These are phyloP conservation scores for Avena eriantha DNA, from an alignment of 176 grass and related monocot species.

Conservation along the genomic window DNA sequence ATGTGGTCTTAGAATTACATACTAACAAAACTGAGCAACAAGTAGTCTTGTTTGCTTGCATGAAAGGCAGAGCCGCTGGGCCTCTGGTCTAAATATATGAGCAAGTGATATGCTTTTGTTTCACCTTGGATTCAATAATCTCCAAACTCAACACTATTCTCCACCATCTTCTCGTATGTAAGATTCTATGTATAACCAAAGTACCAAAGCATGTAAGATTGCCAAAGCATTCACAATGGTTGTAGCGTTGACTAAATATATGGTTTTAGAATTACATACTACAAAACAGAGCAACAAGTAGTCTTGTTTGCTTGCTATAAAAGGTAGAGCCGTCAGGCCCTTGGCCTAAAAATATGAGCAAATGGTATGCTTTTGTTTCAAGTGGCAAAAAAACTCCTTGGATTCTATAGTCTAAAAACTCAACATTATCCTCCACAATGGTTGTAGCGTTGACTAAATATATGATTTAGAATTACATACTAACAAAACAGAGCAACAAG, in stretches of 20 bases:
- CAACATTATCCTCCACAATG: too few species aligned
- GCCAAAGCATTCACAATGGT: background rate
- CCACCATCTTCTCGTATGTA: conserved; percentile 95
- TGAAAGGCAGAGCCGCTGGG: background rate
- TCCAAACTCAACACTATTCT: conserved; percentile 93
- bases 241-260: background rate
- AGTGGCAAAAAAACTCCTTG: too few species aligned
- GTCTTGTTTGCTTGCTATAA: too few species aligned
- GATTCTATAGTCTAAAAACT: too few species aligned
- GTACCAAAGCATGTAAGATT: background rate
- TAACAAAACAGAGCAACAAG: too few species aligned
- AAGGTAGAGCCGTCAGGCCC: too few species aligned
- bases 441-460: too few species aligned
- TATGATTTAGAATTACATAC: conserved; percentile 17
- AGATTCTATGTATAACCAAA: background rate
- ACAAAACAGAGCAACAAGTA: too few species aligned
- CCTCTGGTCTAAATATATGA: background rate
- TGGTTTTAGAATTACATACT: too few species aligned
- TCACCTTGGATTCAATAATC: background rate
- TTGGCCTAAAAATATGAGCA: too few species aligned
- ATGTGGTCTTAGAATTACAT: conserved; percentile 12
- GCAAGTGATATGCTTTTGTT: background rate
- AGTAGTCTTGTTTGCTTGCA: conserved; percentile 11
- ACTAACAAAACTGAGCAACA: conserved; percentile 7
- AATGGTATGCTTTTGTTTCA: too few species aligned